Evolutionary conservation across 768 basidiomycete genomes (phyloP), one percentile per base, ranked within the genome.

Genomic region (Cyathus striatus): DNA sequence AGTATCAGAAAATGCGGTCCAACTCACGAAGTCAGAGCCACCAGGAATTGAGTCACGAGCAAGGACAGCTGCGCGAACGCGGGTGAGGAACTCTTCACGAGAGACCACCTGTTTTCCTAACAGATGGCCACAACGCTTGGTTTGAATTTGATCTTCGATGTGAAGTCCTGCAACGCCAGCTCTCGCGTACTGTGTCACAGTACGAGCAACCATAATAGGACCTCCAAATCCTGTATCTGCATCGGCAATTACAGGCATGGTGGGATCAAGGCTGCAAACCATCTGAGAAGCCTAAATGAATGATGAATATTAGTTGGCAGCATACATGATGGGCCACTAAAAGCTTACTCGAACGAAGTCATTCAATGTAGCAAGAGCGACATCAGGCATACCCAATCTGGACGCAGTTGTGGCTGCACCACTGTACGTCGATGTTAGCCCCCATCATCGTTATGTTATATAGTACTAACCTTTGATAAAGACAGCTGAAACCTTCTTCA

Each of bases 101-200:
- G 83, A 85, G 25, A 89, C 86, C 33, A 89, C 84, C 57, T 87
- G 84, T 60, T 90, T 90, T 36, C 87, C 86, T 56, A 86, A 70
- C 35, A 89, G 64, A 56, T 89, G 87, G 1, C 87, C 86, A 46
- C 86, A 89, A 42, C 86, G 77, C 60, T 88, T 89, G 2, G 83
- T 87, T 57, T 87, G 86, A 1, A 87, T 83, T 62, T 89, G 86
- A 53, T 87, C 86, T 60, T 89, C 86, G 27, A 89, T 87, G 57
- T 89, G 86, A 52, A 86, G 69, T 3, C 68, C 86, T n/a, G 86
- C 86, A 17, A 87, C 79, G 23, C 86, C 86, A 14, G 82, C 76
- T 37, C 73, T 73, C 3, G 66, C 75, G 47, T 87, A 88, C 58
- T 84, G 77, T n/a, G 65, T 73, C 6, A 89, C 81, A 3, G 86